Evolutionary conservation across 2,329 filamentous ascomycete species (phyloP), one percentile per base, ranked within the genome.

Genomic region (Arthroderma uncinatum): DNA sequence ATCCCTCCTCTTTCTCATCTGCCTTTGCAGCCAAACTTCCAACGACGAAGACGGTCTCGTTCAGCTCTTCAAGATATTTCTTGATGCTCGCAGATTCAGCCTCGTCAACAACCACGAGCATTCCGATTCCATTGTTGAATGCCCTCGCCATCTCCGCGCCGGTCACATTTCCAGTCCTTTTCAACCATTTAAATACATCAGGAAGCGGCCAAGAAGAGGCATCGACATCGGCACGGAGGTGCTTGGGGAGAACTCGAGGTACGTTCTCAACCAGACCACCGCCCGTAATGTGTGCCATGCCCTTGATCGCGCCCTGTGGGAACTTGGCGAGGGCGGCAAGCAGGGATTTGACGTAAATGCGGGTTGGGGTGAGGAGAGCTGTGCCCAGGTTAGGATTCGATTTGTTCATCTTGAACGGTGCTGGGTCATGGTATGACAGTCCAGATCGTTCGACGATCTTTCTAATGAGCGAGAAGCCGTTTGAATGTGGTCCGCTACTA

Each of bases 381-480:
- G 83, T 79, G 60, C 93, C 93, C 23, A 95, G 67, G 8, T 72
- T 70, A 6, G 65, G 84, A 2, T 77, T 62, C 1, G 66, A 64
- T 33, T 60, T 58, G 23, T 68, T 63, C 39, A 71, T 66, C 60
- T 85, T 78, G 90, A 93, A 98, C 1, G 93, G 93, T 1, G 87
- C 85, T 1, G 79, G 69, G 63, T 86, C 83, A 10, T 80, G 77
- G 75, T 91, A 96, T 44, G 75, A 75, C 3, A 97, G 76, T 2
- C 84, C 83, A 36, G 85, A 81, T 59, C 80, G 79, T 64, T 89
- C 83, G 62, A 97, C 79, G 66, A 97, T 91, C 68, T 89, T 88
- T 60, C 93, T 86, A 34, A 97, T 86, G n/a, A 98, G 84, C 0
- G 91, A 96, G 78, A 95, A 98, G 53, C 93, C 93, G 73, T 98